Evolutionary conservation across 495 filamentous ascomycete genomes (phyloP).

Genomic region (Paragyromitra xinjiangensis): DNA sequence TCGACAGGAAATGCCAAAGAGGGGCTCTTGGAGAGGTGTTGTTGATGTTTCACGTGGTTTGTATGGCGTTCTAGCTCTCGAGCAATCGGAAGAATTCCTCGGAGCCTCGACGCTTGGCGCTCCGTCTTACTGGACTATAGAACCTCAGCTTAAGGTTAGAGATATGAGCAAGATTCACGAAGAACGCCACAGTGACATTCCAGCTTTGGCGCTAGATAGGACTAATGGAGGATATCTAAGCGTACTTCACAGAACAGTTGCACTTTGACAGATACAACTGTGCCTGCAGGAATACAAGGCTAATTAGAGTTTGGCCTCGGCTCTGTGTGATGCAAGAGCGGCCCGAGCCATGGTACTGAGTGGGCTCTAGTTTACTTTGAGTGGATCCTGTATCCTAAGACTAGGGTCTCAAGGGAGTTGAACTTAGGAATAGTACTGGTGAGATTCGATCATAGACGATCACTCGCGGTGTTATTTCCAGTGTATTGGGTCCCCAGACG

Average conservation of each 20-base stretch:
- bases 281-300: conserved; percentile 36
- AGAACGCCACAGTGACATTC: conserved; percentile 18
- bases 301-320: conserved; percentile 45
- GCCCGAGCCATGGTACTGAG: conserved; percentile 30
- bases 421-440: not conserved
- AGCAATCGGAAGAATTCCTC: conserved; percentile 44
- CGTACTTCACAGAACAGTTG: conserved; percentile 18
- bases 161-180: not conserved
- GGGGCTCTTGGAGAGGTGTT: conserved; percentile 10
- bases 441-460: conserved; percentile 12
- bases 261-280: conserved; percentile 30
- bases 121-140: conserved; percentile 24
- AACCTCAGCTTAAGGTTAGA: conserved; percentile 26
- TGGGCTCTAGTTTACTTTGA: conserved; percentile 17
- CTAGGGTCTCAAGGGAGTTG: not conserved
- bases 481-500: not conserved
- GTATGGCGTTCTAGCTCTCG: conserved; percentile 23
- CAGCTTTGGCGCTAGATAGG: not conserved
- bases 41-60: conserved; percentile 29
- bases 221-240: not conserved
- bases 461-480: not conserved
- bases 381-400: conserved; percentile 12
- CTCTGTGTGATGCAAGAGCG: conserved; percentile 46
- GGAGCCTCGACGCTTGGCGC: conserved; percentile 47
- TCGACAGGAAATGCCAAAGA: conserved; percentile 12